Evolutionary conservation across 345 rosid species (phyloP).

Genomic region (Chamaenerion angustifolium): DNA sequence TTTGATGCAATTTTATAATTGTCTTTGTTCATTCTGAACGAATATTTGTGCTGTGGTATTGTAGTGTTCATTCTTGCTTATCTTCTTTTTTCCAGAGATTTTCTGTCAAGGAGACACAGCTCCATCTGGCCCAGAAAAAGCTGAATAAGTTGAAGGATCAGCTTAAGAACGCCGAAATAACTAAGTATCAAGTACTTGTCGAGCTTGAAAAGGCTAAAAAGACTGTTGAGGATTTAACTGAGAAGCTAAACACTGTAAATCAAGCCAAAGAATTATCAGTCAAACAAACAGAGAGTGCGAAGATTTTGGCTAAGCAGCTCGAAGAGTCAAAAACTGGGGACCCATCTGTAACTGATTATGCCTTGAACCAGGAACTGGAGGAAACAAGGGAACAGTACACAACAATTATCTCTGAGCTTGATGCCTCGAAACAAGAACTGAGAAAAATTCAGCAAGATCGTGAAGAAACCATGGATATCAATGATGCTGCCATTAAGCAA

Average conservation of each 20-base stretch:
- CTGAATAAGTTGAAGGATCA: constrained; percentile 60
- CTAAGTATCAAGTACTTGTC: constrained; percentile 53
- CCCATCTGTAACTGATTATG: constrained; percentile 26
- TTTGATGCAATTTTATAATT: neutral
- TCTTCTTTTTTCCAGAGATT: constrained; percentile 33
- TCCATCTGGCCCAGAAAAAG: constrained; percentile 75
- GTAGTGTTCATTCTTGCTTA: neutral
- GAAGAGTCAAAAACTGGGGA: constrained; percentile 32
- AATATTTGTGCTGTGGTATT: too few relatives aligned
- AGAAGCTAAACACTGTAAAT: constrained; percentile 38
- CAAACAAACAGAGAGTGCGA: constrained; percentile 61
- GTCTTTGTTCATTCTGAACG: neutral
- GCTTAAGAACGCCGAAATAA: constrained; percentile 56
- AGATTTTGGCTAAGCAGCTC: constrained; percentile 32
- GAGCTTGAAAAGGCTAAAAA: constrained; percentile 69
- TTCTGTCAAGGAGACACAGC: constrained; percentile 71
- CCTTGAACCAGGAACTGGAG: constrained; percentile 41
- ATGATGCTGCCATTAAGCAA: constrained; percentile 42
- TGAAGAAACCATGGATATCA: constrained; percentile 38
- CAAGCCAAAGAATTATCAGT: constrained; percentile 50
- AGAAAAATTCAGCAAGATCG: constrained; percentile 52
- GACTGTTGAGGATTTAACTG: constrained; percentile 52
- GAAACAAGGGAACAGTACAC: constrained; percentile 41
- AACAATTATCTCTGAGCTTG: constrained; percentile 48
- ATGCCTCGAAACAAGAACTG: constrained; percentile 65